These are phyloP conservation scores for Sparassis latifolia DNA, from an alignment of 1,284 basidiomycete genomes.

Conservation along the genomic window DNA sequence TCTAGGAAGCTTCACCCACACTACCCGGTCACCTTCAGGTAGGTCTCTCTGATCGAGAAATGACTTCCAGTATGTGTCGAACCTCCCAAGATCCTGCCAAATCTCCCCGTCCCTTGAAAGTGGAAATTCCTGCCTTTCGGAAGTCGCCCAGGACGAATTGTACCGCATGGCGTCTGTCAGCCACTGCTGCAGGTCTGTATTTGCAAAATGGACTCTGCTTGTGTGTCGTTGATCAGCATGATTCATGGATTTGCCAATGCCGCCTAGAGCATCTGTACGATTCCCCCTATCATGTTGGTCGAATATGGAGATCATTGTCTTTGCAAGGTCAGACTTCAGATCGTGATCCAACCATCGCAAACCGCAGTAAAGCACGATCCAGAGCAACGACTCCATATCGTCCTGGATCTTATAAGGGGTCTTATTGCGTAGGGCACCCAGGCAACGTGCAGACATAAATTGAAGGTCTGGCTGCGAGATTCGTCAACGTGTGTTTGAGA, in stretches of 20 bases:
- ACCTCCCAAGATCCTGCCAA: background rate
- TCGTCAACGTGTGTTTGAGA: background rate
- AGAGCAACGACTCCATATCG: background rate
- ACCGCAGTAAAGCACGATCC: background rate
- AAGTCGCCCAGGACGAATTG: background rate
- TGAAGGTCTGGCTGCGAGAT: background rate
- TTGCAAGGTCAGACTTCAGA: background rate
- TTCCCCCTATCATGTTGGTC: background rate
- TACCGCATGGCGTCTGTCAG: background rate
- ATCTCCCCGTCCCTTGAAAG: background rate
- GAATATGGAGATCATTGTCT: background rate
- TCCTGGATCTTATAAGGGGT: background rate
- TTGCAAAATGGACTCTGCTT: background rate
- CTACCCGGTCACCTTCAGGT: too few species aligned
- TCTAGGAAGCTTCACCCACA: too few species aligned
- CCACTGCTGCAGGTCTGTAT: background rate
- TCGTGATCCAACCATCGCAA: background rate
- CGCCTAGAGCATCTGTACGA: background rate
- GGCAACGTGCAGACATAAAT: background rate
- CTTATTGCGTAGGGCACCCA: background rate
- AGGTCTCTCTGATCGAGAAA: background rate
- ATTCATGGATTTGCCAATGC: background rate
- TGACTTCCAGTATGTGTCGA: background rate
- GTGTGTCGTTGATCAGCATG: background rate
- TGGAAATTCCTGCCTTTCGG: background rate